Percentiles rank a stretch among this genome's conserved stretches.
Conservation (phyloP, 1,139 yeast species). For the Suhomyces kunorum region DNA sequence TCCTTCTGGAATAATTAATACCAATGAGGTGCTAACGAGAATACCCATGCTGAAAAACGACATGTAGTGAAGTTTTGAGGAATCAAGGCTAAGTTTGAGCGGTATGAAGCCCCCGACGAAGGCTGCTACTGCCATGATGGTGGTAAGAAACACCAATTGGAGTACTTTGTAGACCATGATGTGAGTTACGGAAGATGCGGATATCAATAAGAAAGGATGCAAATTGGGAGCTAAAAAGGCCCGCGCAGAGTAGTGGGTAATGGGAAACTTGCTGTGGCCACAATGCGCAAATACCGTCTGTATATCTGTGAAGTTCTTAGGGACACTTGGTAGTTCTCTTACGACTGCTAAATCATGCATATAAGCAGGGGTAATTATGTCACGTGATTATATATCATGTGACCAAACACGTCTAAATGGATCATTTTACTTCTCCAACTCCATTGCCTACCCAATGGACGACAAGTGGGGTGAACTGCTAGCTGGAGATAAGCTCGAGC, state of each 20-base stretch:
- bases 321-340: not conserved
- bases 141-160: conserved; percentile 18
- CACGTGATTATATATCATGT: not conserved
- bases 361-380: not conserved
- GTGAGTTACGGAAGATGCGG: conserved; percentile 1
- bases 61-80: conserved; percentile 23
- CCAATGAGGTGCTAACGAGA: conserved; percentile 61
- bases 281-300: too few species aligned
- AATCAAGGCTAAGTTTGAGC: conserved; percentile 22
- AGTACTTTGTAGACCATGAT: conserved; percentile 6
- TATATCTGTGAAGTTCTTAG: too few species aligned
- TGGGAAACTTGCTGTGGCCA: too few species aligned
- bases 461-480: conserved; percentile 19
- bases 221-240: not conserved
- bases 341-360: not conserved
- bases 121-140: conserved; percentile 34
- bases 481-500: conserved; percentile 30
- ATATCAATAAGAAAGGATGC: not conserved
- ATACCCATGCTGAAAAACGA: conserved; percentile 64
- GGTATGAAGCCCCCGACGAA: conserved; percentile 39
- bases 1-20: conserved; percentile 75
- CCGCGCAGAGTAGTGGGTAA: too few species aligned
- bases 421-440: not conserved
- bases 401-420: conserved; percentile 1
- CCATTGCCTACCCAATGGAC: conserved; percentile 1